phyloP scores from a whole-genome alignment of 306 rosid genomes.

The Albizia julibrissin region DNA sequence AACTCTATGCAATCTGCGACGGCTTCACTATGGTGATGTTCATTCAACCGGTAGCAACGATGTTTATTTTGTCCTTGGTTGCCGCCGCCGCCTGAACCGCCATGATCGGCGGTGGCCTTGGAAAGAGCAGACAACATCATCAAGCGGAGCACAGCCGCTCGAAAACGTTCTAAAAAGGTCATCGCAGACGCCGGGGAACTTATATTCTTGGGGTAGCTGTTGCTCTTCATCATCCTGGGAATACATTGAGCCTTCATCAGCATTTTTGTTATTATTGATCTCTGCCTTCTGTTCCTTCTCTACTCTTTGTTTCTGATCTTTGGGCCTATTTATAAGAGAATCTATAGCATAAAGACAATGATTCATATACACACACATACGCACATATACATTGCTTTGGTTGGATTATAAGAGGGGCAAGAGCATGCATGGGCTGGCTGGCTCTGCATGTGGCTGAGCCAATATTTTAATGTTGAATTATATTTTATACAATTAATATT shows the following conservation, averaged over 20 bases:
- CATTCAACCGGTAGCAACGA: slow-evolving; percentile 31
- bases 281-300: not conserved
- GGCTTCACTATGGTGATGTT: slow-evolving; percentile 74
- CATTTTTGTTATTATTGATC: slow-evolving; percentile 21
- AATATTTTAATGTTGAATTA: not conserved
- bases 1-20: slow-evolving; percentile 93
- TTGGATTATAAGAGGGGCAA: not conserved
- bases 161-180: slow-evolving; percentile 74
- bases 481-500: not conserved
- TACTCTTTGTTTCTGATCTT: not conserved
- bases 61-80: slow-evolving; percentile 23
- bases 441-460: not conserved
- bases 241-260: slow-evolving; percentile 60
- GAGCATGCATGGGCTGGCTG: not conserved
- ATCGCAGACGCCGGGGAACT: slow-evolving; percentile 43
- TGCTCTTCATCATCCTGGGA: slow-evolving; percentile 51
- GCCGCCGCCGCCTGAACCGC: slow-evolving; percentile 5
- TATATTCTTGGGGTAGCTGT: slow-evolving; percentile 30
- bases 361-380: slow-evolving; percentile 1
- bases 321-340: slow-evolving; percentile 29
- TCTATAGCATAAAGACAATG: slow-evolving; percentile 28
- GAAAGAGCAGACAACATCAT: slow-evolving; percentile 83
- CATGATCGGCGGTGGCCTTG: slow-evolving; percentile 33
- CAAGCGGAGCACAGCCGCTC: slow-evolving; percentile 81
- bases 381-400: not conserved